Evolutionary conservation across 257 asterid genomes (phyloP), one percentile per base, ranked within the genome.

Genomic region (Solanum pennellii): DNA sequence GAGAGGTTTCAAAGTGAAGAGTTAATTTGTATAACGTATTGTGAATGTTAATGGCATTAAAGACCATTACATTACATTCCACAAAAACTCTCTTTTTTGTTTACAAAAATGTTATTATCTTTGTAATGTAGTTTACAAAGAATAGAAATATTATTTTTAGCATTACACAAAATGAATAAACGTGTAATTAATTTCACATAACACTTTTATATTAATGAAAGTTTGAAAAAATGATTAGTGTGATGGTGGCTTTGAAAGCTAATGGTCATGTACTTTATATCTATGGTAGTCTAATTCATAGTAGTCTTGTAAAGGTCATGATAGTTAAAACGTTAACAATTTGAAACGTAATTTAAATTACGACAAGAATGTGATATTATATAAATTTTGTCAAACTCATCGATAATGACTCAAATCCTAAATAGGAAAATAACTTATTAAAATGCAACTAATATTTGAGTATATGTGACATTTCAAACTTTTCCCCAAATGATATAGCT

Each of bases 301-400:
- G 35, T 33, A 33, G 35, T 62, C 16, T 62, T 62, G 31, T 5
- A 62, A n/a, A 62, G 11, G 8, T 15, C 16, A 11, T 5, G 3
- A n/a, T 62, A n/a, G 4, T 11, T 62, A 5, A 62, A 62, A 7
- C 2, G 14, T 62, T 62, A n/a, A 12, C 31, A 62, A 62, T 62
- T 62, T 11, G 3, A 62, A 62, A 62, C 12, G 7, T 1, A n/a
- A 65, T 65, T n/a, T 11, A 65, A 65, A 65, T 65, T n/a, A 5
- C 0, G 33, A n/a, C 3, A 65, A n/a, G 1, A 1, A 65, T n/a
- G 31, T 1, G n/a, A n/a, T 23, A 62, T 1, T 1, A 65, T n/a
- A 65, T 12, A 65, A 65, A 5, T 65, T 65, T 65, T 11, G 16
- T 65, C 16, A 65, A n/a, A 5, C 16, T 65, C 31, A n/a, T 62